phyloP scores from a whole-genome alignment of 345 rosid species.

The Eucalyptus melliodora region DNA sequence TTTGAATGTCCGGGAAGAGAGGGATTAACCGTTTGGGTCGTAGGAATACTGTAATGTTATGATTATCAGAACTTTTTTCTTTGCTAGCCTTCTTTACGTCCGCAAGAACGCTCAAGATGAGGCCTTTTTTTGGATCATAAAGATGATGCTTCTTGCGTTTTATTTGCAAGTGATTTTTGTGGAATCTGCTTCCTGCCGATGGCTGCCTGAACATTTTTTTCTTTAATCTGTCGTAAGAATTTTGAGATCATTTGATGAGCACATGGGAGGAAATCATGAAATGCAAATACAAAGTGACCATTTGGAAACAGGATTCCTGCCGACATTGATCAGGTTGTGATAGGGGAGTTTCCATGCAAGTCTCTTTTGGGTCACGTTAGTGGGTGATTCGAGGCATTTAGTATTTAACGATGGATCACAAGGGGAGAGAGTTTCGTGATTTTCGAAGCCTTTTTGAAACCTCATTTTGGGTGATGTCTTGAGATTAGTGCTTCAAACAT shows the following conservation, averaged over 20 bases:
- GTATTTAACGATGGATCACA: neutral
- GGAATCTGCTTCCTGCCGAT: neutral
- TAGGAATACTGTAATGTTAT: neutral
- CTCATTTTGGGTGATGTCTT: neutral
- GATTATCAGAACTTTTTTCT: neutral
- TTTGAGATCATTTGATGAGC: neutral
- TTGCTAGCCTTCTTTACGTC: conserved; percentile 41
- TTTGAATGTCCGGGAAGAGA: neutral
- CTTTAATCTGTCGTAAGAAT: neutral
- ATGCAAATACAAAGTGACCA: neutral
- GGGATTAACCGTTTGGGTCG: neutral
- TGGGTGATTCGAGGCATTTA: neutral
- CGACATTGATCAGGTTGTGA: neutral
- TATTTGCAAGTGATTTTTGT: neutral
- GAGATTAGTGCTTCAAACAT: neutral
- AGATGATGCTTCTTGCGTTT: neutral
- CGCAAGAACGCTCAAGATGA: conserved; percentile 37
- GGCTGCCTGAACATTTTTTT: neutral
- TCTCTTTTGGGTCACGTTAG: neutral
- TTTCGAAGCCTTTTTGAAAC: neutral
- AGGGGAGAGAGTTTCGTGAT: neutral
- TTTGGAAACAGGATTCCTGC: neutral
- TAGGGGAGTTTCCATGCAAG: neutral
- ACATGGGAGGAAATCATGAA: neutral
- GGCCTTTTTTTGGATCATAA: neutral